Conservation (phyloP, 1,284 basidiomycete genomes). For the Rhodotorula sp. region DNA sequence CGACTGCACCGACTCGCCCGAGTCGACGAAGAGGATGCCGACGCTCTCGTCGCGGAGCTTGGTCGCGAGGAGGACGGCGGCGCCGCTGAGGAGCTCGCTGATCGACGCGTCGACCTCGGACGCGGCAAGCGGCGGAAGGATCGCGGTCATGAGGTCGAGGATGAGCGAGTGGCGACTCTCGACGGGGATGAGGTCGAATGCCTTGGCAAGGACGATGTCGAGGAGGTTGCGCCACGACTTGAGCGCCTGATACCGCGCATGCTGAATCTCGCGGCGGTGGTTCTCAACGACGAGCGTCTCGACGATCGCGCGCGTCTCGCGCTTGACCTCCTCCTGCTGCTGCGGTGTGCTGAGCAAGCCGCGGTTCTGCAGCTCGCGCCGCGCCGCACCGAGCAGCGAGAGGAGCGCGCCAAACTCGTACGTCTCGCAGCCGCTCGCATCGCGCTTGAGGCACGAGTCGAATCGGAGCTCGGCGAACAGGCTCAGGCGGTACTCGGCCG, state of each 20-base stretch:
- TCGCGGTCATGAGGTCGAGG: conserved; percentile 79
- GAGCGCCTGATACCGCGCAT: conserved; percentile 70
- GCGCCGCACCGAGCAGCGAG: conserved; percentile 64
- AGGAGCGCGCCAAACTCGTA: conserved; percentile 74
- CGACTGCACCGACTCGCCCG: conserved; percentile 30
- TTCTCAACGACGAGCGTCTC: conserved; percentile 83
- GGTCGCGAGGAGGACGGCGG: conserved; percentile 76
- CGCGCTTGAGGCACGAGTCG: conserved; percentile 68
- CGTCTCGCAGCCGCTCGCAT: conserved; percentile 75
- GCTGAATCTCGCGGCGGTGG: conserved; percentile 73
- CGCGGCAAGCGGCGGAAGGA: conserved; percentile 54
- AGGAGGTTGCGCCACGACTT: conserved; percentile 80
- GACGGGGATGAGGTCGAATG: conserved; percentile 75
- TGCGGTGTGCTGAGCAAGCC: conserved; percentile 65
- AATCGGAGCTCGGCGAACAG: conserved; percentile 72
- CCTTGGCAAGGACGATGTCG: conserved; percentile 78
- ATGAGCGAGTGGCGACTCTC: conserved; percentile 80
- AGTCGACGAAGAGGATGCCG: conserved; percentile 48
- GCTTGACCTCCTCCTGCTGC: conserved; percentile 67
- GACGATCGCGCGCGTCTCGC: conserved; percentile 73
- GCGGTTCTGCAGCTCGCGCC: conserved; percentile 65
- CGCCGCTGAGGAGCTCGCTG: conserved; percentile 76
- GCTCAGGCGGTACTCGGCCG: conserved; percentile 64
- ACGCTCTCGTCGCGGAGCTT: conserved; percentile 72
- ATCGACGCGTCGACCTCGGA: conserved; percentile 68